These are phyloP conservation scores for Ailanthus altissimus DNA, from an alignment of 345 rosid genomes.

Conservation along the genomic window DNA sequence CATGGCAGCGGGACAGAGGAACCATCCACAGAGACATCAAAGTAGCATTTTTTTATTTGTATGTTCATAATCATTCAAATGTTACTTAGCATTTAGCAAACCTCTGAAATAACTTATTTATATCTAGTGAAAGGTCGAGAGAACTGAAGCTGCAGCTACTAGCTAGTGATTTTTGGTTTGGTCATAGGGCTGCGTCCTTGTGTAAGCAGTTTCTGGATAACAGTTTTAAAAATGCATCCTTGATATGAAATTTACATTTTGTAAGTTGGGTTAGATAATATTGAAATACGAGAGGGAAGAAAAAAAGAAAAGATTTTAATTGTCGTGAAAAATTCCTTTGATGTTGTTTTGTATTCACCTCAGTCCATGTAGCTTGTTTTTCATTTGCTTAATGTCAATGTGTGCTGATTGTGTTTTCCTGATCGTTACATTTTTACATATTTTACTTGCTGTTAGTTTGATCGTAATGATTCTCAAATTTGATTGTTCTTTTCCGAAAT, in stretches of 20 bases:
- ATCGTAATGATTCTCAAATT: too few species aligned
- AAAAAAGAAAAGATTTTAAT: too few species aligned
- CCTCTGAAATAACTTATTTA: background rate
- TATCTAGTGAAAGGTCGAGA: background rate
- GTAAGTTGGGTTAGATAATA: background rate
- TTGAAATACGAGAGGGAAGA: too few species aligned
- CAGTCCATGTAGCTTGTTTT: too few species aligned
- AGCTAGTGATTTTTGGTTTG: background rate
- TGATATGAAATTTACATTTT: background rate
- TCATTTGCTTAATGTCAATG: too few species aligned
- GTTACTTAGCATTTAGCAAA: background rate
- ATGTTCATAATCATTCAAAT: slow-evolving; percentile 4
- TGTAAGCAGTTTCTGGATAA: background rate
- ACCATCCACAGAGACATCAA: slow-evolving; percentile 36
- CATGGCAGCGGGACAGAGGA: slow-evolving; percentile 48
- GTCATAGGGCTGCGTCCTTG: background rate
- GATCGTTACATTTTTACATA: too few species aligned
- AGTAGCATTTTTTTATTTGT: slow-evolving; percentile 28
- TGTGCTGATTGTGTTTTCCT: too few species aligned
- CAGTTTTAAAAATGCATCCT: background rate
- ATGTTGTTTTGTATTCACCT: too few species aligned
- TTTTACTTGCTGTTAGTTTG: too few species aligned
- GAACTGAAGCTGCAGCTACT: background rate
- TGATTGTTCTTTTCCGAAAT: too few species aligned
- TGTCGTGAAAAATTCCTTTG: too few species aligned